A percentile compares a stretch with the other conserved stretches of the same genome.
Evolutionary conservation across 2,329 filamentous ascomycete species (phyloP).

Genomic region (Penicillium sp.): DNA sequence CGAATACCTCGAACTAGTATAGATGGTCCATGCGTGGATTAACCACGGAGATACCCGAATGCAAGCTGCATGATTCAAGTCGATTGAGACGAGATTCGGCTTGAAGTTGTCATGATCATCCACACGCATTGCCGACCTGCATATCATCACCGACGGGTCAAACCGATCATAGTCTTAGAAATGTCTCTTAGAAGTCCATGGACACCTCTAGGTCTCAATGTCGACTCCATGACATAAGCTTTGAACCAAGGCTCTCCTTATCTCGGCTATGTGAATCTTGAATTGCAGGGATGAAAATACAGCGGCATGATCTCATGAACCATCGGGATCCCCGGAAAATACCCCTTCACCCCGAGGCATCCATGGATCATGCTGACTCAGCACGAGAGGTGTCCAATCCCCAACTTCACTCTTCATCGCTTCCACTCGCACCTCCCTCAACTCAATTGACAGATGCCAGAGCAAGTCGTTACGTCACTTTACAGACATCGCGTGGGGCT

Average conservation of each 20-base stretch:
- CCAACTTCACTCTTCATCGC: neutral
- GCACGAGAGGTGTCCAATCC: too few relatives aligned
- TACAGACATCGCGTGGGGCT: neutral
- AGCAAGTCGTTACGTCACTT: conserved; percentile 17
- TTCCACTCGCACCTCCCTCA: neutral
- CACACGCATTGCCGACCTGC: neutral
- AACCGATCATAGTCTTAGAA: neutral
- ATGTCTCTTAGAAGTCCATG: too few relatives aligned
- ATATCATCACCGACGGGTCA: neutral
- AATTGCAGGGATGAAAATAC: neutral
- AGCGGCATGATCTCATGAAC: conserved; percentile 11
- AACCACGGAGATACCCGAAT: too few relatives aligned
- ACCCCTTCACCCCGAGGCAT: neutral
- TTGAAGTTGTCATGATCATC: too few relatives aligned
- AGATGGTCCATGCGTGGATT: too few relatives aligned
- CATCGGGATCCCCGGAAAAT: conserved; percentile 10
- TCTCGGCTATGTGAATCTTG: too few relatives aligned
- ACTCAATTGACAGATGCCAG: neutral
- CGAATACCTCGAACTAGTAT: too few relatives aligned
- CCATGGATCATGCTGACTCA: conserved; percentile 10
- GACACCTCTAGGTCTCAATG: too few relatives aligned
- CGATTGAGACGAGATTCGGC: too few relatives aligned
- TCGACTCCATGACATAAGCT: too few relatives aligned
- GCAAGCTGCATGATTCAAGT: too few relatives aligned
- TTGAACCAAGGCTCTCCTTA: too few relatives aligned